phyloP scores from a whole-genome alignment of 2,329 filamentous ascomycete genomes.

The Fusarium azukiicola region DNA sequence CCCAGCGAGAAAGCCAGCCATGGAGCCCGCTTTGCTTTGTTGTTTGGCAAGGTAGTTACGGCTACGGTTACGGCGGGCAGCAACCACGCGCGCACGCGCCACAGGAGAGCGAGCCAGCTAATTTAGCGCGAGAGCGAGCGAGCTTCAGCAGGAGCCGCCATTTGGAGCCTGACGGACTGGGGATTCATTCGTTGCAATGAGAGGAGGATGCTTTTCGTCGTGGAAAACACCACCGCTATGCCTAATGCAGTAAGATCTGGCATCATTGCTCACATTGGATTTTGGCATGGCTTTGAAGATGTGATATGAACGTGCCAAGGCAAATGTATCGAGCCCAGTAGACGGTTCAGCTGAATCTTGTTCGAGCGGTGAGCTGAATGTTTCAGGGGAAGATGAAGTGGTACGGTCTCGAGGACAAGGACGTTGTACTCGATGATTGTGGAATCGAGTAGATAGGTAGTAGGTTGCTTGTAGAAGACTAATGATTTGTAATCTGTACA shows the following conservation, averaged over 20 bases:
- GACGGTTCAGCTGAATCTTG: constrained; percentile 11
- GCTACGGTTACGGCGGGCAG: constrained; percentile 31
- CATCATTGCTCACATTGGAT: neutral
- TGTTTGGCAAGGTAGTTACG: constrained; percentile 28
- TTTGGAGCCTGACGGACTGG: constrained; percentile 11
- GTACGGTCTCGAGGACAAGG: constrained; percentile 20
- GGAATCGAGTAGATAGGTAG: neutral
- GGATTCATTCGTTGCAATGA: constrained; percentile 29
- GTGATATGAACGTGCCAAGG: constrained; percentile 5
- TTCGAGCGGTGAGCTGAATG: constrained; percentile 15
- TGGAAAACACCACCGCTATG: neutral
- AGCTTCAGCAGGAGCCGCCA: constrained; percentile 25
- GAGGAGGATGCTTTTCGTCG: neutral
- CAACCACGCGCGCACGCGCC: constrained; percentile 43
- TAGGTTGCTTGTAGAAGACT: neutral
- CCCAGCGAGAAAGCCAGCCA: constrained; percentile 25
- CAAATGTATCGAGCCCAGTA: neutral
- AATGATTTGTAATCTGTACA: constrained; percentile 9
- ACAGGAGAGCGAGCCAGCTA: constrained; percentile 22
- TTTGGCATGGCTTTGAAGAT: neutral
- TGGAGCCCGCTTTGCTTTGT: constrained; percentile 35
- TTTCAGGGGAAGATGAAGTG: constrained; percentile 17
- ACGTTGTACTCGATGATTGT: constrained; percentile 8
- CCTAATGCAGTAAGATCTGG: constrained; percentile 16
- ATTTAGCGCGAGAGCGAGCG: constrained; percentile 28